Base-by-base conservation (phyloP, 192 early-diverging fungal genomes). In the Piromyces finnis region DNA sequence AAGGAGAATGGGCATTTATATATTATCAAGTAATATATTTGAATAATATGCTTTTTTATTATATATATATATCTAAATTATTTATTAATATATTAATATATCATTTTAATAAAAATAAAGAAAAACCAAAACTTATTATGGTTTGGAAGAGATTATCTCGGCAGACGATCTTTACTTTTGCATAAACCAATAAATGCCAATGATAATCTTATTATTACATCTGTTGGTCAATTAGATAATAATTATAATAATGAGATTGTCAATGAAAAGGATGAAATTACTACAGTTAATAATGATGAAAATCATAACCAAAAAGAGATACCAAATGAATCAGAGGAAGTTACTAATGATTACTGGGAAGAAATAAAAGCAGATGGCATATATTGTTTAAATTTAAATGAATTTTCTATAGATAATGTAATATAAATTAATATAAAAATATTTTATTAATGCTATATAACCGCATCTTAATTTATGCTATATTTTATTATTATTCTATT, bases 71-170 rank as follows among this genome's bases (percentile, higher is more conserved):
- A 27, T 77, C 36, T 68, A 80, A 78, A 39, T 35, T 28, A 27
- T 30, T 77, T 85, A 30, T 77, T 15, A 78, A 29, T 32, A 79
- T 35, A 35, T 12, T 35, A 35, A 35, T 35, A 35, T 7, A 35
- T 79, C 79, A 7, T 13, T 26, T 77, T 16, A 81, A 89, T 86
- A 81, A 79, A 11, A 77, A 79, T 28, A 81, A 81, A 26, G 77
- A 82, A 26, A 83, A 79, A 78, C 41, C 41, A 51, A 51, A 51
- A 51, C 22, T 51, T 51, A 51, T 51, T 98, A 39, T 97, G 91
- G 88, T 97, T 97, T 87, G 91, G 92, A 1, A 85, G 96, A 18
- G 96, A 98, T 82, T 92, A 89, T 30, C 83, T 98, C 6, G 96
- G 96, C 17, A 91, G 96, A 29, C 85, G 96, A 29, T 95, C 94